These are phyloP conservation scores for Miscanthus lutarioriparius DNA, from an alignment of 176 grass and related monocot species.

Conservation along the genomic window DNA sequence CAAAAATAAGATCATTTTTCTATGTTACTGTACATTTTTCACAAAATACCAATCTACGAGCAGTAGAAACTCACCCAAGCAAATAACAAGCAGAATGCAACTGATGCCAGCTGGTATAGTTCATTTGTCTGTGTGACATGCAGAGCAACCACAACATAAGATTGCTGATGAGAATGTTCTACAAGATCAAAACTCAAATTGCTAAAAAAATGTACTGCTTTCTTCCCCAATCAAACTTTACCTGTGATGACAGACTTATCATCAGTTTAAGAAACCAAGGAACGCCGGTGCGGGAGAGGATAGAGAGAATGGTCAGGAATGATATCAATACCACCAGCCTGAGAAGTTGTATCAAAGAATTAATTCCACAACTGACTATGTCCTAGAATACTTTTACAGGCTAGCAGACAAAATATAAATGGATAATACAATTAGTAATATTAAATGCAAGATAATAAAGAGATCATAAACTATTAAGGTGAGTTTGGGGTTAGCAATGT, in stretches of 20 bases:
- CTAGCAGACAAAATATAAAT: background rate
- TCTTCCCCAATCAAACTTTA: slow-evolving; percentile 27
- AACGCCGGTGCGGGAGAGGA: slow-evolving; percentile 75
- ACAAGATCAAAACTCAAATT: slow-evolving; percentile 14
- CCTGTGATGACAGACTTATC: slow-evolving; percentile 98
- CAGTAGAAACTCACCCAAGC: slow-evolving; percentile 83
- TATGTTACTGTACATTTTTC: background rate
- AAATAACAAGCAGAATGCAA: slow-evolving; percentile 98
- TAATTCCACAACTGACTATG: slow-evolving; percentile 24
- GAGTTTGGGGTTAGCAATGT: background rate
- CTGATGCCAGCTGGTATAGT: slow-evolving; percentile 92
- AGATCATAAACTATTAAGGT: slow-evolving; percentile 10
- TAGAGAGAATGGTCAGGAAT: slow-evolving; percentile 89
- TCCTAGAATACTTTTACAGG: slow-evolving; percentile 14
- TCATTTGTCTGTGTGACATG: slow-evolving; percentile 87
- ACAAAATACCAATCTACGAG: background rate
- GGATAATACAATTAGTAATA: background rate
- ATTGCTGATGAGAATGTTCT: slow-evolving; percentile 23
- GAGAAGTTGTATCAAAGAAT: slow-evolving; percentile 34
- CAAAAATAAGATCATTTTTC: background rate
- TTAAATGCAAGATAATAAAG: slow-evolving; percentile 9
- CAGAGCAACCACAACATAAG: slow-evolving; percentile 37
- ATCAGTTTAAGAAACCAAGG: slow-evolving; percentile 99
- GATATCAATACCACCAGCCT: slow-evolving; percentile 81
- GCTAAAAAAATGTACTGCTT: background rate